Percentiles rank a stretch among this genome's conserved stretches.
Evolutionary conservation across 2,329 filamentous ascomycete species (phyloP).

Genomic region (Myotisia sp.): DNA sequence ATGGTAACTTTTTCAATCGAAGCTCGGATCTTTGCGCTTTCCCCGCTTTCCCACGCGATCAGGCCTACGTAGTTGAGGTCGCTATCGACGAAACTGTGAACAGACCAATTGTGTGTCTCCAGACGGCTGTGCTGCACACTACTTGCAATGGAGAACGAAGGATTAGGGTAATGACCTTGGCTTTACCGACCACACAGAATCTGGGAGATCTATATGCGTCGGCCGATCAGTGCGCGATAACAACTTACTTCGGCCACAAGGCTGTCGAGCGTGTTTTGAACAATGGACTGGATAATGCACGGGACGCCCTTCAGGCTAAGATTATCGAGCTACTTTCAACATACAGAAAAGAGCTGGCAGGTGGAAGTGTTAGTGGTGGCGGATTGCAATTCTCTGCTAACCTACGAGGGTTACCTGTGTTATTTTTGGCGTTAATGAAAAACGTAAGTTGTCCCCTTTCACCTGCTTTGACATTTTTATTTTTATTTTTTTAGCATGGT

Average conservation of each 20-base stretch:
- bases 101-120: constrained; percentile 82
- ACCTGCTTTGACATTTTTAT: background rate
- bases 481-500: too few species aligned
- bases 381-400: constrained; percentile 91
- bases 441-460: constrained; percentile 51
- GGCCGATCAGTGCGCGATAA: constrained; percentile 84
- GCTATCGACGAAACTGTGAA: constrained; percentile 90
- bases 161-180: constrained; percentile 85
- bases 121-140: constrained; percentile 89
- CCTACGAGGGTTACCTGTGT: constrained; percentile 67
- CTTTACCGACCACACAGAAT: constrained; percentile 81
- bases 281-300: constrained; percentile 74
- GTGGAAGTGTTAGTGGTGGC: constrained; percentile 83
- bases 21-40: constrained; percentile 96
- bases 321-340: constrained; percentile 83
- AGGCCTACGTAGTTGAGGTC: constrained; percentile 95
- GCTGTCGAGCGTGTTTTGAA: constrained; percentile 81
- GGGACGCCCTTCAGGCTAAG: constrained; percentile 83
- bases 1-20: constrained; percentile 98
- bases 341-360: constrained; percentile 91
- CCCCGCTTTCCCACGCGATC: constrained; percentile 91
- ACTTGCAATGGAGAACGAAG: constrained; percentile 94
- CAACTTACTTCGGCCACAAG: constrained; percentile 93
- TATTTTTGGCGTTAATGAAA: constrained; percentile 92
- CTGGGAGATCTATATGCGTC: constrained; percentile 86